Base-by-base conservation (phyloP, 768 basidiomycete species). In the Termitomyces sp. region DNA sequence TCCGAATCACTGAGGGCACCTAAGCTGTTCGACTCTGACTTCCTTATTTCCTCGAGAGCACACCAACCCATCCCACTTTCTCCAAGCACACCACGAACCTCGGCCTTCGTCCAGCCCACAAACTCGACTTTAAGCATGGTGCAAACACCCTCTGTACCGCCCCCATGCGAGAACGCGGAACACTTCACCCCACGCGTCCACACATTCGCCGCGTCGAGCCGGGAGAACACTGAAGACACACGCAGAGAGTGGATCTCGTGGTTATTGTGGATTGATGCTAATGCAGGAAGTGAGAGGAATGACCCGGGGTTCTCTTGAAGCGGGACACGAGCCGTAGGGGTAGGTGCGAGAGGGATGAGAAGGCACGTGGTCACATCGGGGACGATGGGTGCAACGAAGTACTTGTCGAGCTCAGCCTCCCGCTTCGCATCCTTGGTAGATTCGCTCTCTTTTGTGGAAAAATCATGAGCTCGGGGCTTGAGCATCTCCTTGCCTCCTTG, bases 21-120 rank as follows among this genome's bases (percentile, higher is more conserved):
- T 21, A 49, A 23, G 3, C 31, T 59, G 54, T 71, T 73, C 31
- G 69, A 61, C 29, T 69, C 61, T 0, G 69, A 64, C 56, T 21
- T 61, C 62, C 19, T 56, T 41, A 59, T 59, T 67, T 91, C 89
- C 65, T 90, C 83, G 17, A 92, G 69, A 0, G 78, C 75, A 71
- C 89, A 92, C 90, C 91, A 93, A 0, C 85, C 87, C 8, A 77
- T 81, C 17, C 85, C 82, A 31, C 82, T 83, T 66, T 89, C 84
- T 12, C 91, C 91, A 12, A 92, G 77, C 19, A 91, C 77, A 46
- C 79, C 70, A 42, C 86, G 75, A 8, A 92, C 89, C 46, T 83
- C 81, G 11, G 74, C 73, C 61, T 81, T 81, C 4, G 82, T 79
- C 89, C 91, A 94, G 3, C 91, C 92, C 17, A 73, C 72, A 65